Conservation (phyloP, 805 yeast genomes). For the Starmerella gropengiesseri region DNA sequence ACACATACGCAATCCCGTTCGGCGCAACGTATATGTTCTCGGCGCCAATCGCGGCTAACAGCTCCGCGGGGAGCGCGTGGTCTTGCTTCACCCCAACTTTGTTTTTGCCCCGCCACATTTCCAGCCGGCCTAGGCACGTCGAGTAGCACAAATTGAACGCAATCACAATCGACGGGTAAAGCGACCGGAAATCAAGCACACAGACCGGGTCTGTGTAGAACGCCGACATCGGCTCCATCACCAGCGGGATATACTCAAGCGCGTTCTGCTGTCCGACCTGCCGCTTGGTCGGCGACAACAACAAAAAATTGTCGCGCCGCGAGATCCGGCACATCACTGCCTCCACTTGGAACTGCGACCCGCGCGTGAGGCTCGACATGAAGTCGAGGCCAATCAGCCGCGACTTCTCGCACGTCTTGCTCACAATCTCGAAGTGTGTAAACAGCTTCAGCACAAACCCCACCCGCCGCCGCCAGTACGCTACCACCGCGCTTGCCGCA, state of each 20-base stretch:
- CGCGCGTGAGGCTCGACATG: conserved; percentile 74
- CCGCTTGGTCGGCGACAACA: conserved; percentile 66
- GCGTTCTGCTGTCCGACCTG: conserved; percentile 80
- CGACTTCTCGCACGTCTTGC: conserved; percentile 70
- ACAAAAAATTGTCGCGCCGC: conserved; percentile 59
- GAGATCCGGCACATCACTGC: conserved; percentile 66
- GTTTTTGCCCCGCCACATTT: conserved; percentile 28
- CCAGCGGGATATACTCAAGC: conserved; percentile 75
- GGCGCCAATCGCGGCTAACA: conserved; percentile 29
- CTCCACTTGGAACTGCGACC: conserved; percentile 91
- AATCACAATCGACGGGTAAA: conserved; percentile 84
- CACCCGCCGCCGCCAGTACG: conserved; percentile 39
- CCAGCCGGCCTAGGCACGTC: conserved; percentile 33
- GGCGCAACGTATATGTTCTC: conserved; percentile 65
- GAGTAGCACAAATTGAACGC: conserved; percentile 70
- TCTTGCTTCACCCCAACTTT: conserved; percentile 28
- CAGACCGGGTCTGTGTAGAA: conserved; percentile 81
- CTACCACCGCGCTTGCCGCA: conserved; percentile 29
- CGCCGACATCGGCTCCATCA: conserved; percentile 82
- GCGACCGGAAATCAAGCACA: conserved; percentile 85
- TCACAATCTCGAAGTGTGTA: conserved; percentile 52
- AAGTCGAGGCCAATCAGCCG: conserved; percentile 83
- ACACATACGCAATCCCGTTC: conserved; percentile 73
- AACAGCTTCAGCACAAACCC: conserved; percentile 40
- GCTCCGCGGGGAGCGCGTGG: conserved; percentile 37